These are phyloP conservation scores for Ustilago hordei DNA, from an alignment of 1,284 basidiomycete species.

Conservation along the genomic window DNA sequence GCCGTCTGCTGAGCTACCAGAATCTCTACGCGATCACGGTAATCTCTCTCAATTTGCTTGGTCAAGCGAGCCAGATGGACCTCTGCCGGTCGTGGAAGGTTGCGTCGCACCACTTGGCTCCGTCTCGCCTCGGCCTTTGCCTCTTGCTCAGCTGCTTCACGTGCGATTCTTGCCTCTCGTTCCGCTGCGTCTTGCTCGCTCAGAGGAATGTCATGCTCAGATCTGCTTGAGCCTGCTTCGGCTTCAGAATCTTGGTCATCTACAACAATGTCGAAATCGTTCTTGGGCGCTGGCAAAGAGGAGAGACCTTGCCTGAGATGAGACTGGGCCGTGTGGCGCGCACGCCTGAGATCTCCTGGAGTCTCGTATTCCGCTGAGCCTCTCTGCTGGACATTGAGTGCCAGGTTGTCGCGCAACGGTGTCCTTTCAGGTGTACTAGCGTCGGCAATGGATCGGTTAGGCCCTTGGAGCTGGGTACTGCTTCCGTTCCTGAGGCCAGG, in stretches of 20 bases:
- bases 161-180: conserved; percentile 82
- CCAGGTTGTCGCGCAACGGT: conserved; percentile 88
- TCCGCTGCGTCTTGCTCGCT: conserved; percentile 82
- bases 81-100: conserved; percentile 86
- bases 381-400: conserved; percentile 77
- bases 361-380: conserved; percentile 41
- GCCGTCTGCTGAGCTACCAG: conserved; percentile 85
- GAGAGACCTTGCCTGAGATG: conserved; percentile 84
- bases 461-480: neutral
- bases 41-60: conserved; percentile 62
- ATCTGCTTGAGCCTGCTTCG: conserved; percentile 6
- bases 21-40: conserved; percentile 73
- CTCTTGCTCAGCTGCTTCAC: conserved; percentile 78
- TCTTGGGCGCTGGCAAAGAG: conserved; percentile 89
- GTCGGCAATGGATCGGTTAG: conserved; percentile 13
- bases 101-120: conserved; percentile 83
- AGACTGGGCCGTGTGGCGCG: conserved; percentile 42
- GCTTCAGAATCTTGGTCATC: conserved; percentile 71
- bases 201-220: conserved; percentile 21
- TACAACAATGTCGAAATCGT: conserved; percentile 95
- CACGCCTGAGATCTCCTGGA: conserved; percentile 50
- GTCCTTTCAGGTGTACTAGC: conserved; percentile 82
- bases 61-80: conserved; percentile 80
- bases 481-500: conserved; percentile 58
- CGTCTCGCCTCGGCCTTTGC: conserved; percentile 79